Percentiles rank a stretch among this genome's conserved stretches.
Evolutionary conservation across 2,329 filamentous ascomycete genomes (phyloP).

Genomic region (Ceratocystis eucalypticola): DNA sequence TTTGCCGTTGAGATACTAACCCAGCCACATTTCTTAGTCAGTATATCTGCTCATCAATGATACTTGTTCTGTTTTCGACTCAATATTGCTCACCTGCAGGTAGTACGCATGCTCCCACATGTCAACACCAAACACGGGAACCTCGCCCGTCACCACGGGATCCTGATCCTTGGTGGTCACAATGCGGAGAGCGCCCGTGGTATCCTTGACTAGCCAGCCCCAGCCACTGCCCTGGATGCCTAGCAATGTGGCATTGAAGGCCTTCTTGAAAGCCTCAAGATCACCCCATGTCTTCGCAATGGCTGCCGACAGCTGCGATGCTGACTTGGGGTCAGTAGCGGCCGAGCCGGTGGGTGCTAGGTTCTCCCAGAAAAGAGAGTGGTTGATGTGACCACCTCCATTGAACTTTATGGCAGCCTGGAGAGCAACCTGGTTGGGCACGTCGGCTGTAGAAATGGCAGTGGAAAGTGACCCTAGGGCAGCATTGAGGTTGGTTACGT

Average conservation of each 20-base stretch:
- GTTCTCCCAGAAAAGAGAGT: conserved; percentile 85
- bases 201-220: conserved; percentile 69
- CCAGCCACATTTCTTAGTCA: conserved; percentile 23
- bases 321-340: conserved; percentile 40
- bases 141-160: conserved; percentile 50
- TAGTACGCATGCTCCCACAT: conserved; percentile 96
- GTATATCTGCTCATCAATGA: background rate
- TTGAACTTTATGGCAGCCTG: conserved; percentile 70
- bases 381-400: conserved; percentile 85
- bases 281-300: conserved; percentile 57
- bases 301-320: conserved; percentile 45
- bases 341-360: conserved; percentile 47
- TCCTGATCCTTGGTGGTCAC: conserved; percentile 81
- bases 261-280: conserved; percentile 49
- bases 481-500: conserved; percentile 62
- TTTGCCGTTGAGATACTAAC: conserved; percentile 61
- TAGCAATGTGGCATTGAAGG: conserved; percentile 52
- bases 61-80: background rate
- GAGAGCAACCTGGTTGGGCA: conserved; percentile 52
- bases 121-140: conserved; percentile 63
- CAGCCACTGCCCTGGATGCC: conserved; percentile 73
- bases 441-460: conserved; percentile 43
- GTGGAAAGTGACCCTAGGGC: conserved; percentile 46
- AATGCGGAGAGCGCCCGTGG: conserved; percentile 48
- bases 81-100: conserved; percentile 45